These are phyloP conservation scores for Brettanomyces nanus DNA, from an alignment of 805 yeast genomes.

Conservation along the genomic window DNA sequence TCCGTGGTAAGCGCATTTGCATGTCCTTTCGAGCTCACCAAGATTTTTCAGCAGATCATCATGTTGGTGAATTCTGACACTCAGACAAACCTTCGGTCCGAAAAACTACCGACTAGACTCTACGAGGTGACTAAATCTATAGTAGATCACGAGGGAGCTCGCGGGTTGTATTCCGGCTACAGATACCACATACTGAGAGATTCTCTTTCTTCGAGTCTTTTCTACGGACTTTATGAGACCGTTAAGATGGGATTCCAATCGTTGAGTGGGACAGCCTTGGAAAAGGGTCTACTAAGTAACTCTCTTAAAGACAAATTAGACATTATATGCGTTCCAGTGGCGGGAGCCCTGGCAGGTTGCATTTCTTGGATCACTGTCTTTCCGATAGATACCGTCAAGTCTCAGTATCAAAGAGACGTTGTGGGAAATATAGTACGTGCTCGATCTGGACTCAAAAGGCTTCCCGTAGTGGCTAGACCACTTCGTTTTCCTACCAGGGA, in stretches of 20 bases:
- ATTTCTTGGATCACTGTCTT: slow-evolving; percentile 68
- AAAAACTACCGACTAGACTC: slow-evolving; percentile 24
- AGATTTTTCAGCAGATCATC: slow-evolving; percentile 72
- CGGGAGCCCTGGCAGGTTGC: slow-evolving; percentile 78
- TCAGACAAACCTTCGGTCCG: slow-evolving; percentile 10
- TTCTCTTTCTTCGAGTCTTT: slow-evolving; percentile 60
- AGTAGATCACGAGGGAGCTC: slow-evolving; percentile 47
- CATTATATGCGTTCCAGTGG: slow-evolving; percentile 40
- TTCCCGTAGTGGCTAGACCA: slow-evolving; percentile 27
- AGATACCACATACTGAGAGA: slow-evolving; percentile 63
- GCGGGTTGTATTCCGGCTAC: slow-evolving; percentile 68
- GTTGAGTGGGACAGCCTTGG: slow-evolving; percentile 12
- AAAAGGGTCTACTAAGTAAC: slow-evolving; percentile 1
- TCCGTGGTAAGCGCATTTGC: slow-evolving; percentile 54
- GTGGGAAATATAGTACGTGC: slow-evolving; percentile 56
- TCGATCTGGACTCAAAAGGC: slow-evolving; percentile 37
- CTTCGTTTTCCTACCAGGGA: slow-evolving; percentile 35
- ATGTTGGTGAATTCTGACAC: slow-evolving; percentile 30
- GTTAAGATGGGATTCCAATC: slow-evolving; percentile 41
- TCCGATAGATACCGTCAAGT: slow-evolving; percentile 76
- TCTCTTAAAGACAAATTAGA: slow-evolving; percentile 14
- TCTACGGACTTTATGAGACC: slow-evolving; percentile 70
- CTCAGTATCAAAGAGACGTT: slow-evolving; percentile 65
- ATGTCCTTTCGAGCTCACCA: slow-evolving; percentile 82
- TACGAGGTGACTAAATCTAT: slow-evolving; percentile 44